Conservation (phyloP, 345 rosid genomes). For the Lumnitzera littorea region DNA sequence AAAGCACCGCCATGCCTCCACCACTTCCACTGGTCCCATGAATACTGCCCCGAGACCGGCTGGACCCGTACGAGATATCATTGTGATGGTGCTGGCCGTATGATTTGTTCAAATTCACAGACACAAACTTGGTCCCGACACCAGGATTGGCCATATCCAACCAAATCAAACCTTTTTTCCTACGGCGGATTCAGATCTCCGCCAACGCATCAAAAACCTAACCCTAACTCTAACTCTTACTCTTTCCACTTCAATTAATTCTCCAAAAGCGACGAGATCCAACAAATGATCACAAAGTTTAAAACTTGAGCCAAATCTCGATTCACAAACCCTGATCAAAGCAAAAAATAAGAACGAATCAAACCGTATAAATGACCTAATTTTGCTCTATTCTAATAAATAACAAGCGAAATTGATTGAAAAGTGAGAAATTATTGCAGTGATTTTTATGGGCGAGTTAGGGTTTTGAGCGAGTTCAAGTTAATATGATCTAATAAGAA, state of each 20-base stretch:
- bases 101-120: constrained; percentile 87
- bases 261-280: constrained; percentile 16
- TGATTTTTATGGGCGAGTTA: neutral
- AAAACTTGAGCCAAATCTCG: neutral
- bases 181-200: constrained; percentile 48
- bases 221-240: constrained; percentile 18
- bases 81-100: constrained; percentile 58
- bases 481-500: neutral
- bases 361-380: neutral
- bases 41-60: constrained; percentile 35
- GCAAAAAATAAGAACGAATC: neutral
- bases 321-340: constrained; percentile 21
- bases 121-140: constrained; percentile 63
- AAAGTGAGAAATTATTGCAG: constrained; percentile 4
- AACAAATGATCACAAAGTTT: constrained; percentile 12
- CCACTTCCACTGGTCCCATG: constrained; percentile 39
- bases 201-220: constrained; percentile 59
- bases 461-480: constrained; percentile 10
- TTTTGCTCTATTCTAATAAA: constrained; percentile 1
- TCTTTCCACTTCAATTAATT: constrained; percentile 14
- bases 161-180: constrained; percentile 13
- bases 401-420: neutral
- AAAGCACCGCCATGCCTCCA: constrained; percentile 87
- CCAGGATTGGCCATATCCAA: constrained; percentile 89
- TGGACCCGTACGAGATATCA: constrained; percentile 36